Evolutionary conservation across 2,329 filamentous ascomycete genomes (phyloP).

Genomic region (Waltergamsia citrina): DNA sequence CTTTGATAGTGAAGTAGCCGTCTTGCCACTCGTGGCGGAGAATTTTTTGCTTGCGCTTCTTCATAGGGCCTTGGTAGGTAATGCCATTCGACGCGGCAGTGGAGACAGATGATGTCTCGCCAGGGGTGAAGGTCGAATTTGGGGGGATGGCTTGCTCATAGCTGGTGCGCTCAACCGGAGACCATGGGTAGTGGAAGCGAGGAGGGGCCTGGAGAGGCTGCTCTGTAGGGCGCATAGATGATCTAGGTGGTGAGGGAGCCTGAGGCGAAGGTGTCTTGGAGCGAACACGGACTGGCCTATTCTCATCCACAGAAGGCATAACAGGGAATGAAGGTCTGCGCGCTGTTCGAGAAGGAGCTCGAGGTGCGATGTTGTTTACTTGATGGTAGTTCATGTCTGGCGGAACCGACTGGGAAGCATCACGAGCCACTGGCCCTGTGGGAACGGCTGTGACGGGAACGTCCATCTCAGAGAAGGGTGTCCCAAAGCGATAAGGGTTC

Average conservation of each 20-base stretch:
- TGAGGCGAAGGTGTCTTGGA: constrained; percentile 19
- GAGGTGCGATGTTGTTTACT: constrained; percentile 23
- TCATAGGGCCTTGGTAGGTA: constrained; percentile 79
- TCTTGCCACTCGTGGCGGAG: constrained; percentile 91
- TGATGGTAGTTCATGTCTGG: constrained; percentile 80
- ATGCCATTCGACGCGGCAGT: constrained; percentile 37
- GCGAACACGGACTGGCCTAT: constrained; percentile 33
- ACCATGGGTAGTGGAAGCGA: constrained; percentile 47
- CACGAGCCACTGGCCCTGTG: constrained; percentile 63
- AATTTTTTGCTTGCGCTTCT: constrained; percentile 84
- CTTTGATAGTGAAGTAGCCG: constrained; percentile 78
- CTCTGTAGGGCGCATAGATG: constrained; percentile 18
- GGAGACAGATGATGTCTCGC: constrained; percentile 10
- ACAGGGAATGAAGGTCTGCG: constrained; percentile 60
- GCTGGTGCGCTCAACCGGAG: constrained; percentile 32
- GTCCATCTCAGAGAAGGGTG: constrained; percentile 85
- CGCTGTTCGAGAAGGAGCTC: constrained; percentile 42
- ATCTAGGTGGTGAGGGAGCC: constrained; percentile 20
- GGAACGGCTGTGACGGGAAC: constrained; percentile 69
- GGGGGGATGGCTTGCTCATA: constrained; percentile 37
- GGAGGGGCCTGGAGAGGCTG: constrained; percentile 41
- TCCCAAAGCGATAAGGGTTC: constrained; percentile 67
- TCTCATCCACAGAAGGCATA: constrained; percentile 62
- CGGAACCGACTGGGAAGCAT: constrained; percentile 82
- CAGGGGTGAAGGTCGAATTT: constrained; percentile 11